Percentiles rank a stretch among this genome's conserved stretches.
These are phyloP conservation scores for Suillus variegatus DNA, from an alignment of 768 basidiomycete genomes.

Conservation along the genomic window DNA sequence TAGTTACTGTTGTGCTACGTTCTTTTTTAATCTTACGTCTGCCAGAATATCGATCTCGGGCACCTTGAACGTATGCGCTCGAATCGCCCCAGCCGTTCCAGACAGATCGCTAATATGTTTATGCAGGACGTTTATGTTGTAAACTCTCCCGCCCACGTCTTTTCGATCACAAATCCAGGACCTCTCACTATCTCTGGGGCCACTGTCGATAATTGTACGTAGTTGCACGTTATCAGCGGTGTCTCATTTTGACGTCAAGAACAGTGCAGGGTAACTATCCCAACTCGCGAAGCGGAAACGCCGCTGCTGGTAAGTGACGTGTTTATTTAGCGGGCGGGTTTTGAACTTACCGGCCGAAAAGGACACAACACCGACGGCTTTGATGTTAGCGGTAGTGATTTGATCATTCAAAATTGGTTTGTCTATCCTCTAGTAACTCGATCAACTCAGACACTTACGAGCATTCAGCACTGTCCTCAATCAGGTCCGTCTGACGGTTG, in stretches of 20 bases:
- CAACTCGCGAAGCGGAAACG: slow-evolving; percentile 51
- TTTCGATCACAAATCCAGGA: slow-evolving; percentile 31
- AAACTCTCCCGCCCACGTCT: slow-evolving; percentile 41
- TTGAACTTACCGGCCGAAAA: slow-evolving; percentile 6
- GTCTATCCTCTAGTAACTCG: not conserved
- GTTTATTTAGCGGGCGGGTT: not conserved
- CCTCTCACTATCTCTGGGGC: slow-evolving; percentile 44
- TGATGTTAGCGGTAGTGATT: slow-evolving; percentile 37
- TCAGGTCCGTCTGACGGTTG: slow-evolving; percentile 16
- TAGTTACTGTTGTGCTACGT: not conserved
- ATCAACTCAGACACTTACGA: not conserved
- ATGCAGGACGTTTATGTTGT: slow-evolving; percentile 35
- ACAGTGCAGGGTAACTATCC: slow-evolving; percentile 53
- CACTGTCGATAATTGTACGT: slow-evolving; percentile 59
- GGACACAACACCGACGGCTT: slow-evolving; percentile 56
- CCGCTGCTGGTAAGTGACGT: slow-evolving; percentile 42
- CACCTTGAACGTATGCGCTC: slow-evolving; percentile 31
- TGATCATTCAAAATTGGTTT: slow-evolving; percentile 36
- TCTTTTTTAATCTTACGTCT: not conserved
- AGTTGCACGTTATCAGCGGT: not conserved
- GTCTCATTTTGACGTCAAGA: not conserved
- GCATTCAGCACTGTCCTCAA: slow-evolving; percentile 23
- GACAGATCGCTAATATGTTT: not conserved
- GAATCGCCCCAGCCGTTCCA: not conserved
- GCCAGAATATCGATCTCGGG: slow-evolving; percentile 43